Conservation (phyloP, 75 land plant genomes). For the Ceratopteris richardii region DNA sequence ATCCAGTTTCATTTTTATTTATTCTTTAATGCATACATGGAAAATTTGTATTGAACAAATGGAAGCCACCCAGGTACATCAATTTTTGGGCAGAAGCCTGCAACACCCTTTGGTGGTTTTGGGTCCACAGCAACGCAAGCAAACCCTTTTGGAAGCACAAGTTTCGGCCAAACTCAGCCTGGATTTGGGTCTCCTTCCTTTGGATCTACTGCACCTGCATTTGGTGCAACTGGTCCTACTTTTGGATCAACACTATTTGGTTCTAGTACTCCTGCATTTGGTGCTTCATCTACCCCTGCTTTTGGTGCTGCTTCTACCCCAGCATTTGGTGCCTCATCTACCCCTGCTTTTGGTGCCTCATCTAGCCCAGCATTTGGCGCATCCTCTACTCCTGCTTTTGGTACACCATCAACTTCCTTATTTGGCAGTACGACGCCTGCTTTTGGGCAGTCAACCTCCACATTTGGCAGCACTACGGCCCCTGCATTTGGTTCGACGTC, state of each 20-base stretch:
- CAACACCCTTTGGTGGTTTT: conserved; percentile 73
- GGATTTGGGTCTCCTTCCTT: conserved; percentile 74
- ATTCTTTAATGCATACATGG: no score
- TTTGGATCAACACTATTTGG: conserved; percentile 61
- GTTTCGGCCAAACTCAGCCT: conserved; percentile 73
- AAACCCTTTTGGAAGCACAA: conserved; percentile 75
- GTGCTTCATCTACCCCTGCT: conserved; percentile 45
- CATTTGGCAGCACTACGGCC: conserved; percentile 32
- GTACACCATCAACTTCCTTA: conserved; percentile 31
- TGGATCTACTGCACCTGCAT: conserved; percentile 31
- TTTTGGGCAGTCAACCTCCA: conserved; percentile 32
- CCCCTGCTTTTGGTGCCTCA: conserved; percentile 52
- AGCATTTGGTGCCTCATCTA: conserved; percentile 37
- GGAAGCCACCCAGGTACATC: conserved; percentile 62
- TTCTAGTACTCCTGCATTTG: conserved; percentile 49
- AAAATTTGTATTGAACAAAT: no score
- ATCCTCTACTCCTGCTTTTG: conserved; percentile 34
- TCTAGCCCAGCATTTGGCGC: conserved; percentile 53
- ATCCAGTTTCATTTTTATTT: no score
- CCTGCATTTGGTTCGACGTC: conserved; percentile 66
- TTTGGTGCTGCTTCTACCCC: conserved; percentile 53
- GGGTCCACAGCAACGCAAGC: conserved; percentile 66
- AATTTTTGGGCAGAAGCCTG: conserved; percentile 81
- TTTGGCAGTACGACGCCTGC: conserved; percentile 48
- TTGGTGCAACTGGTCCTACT: conserved; percentile 29